Base-by-base conservation (phyloP, 2,329 filamentous ascomycete species). In the Acephala macrosclerotiorum region DNA sequence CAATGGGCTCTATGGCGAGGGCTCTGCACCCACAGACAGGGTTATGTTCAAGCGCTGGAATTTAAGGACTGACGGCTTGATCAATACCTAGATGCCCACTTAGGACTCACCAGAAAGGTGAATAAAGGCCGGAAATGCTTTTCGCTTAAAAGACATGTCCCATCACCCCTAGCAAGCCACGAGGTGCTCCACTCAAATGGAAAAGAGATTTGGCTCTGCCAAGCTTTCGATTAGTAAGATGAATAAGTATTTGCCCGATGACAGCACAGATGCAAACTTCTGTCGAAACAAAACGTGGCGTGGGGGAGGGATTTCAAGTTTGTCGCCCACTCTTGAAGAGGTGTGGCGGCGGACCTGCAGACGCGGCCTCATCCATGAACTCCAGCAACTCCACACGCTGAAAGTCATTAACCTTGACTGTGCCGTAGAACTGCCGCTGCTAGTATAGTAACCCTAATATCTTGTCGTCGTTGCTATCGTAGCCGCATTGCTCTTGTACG, bases 361-460 rank as follows among this genome's bases (percentile, higher is more conserved):
- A 49, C 45, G 45, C 45, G 45, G 45, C 45, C 45, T 49, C 45
- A 49, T 49, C 45, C 45, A 49, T 49, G 8, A 49, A 22, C 45
- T 49, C 45, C 45, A 20, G n/a, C 45, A 49, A 49, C 45, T 49
- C 45, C 45, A 49, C 45, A 49, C 20, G 9, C 12, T 42, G 12
- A 42, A 12, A 42, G 18, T n/a, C 12, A 42, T 16, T 42, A 16
- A 42, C 12, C 38, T 42, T 33, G 29, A 33, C 29, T 9, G 29
- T 33, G 29, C 29, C 29, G 29, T 33, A 33, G 29, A 33, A 33
- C 29, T 33, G 29, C 29, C 29, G 29, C 4, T 33, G 29, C 29
- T 9, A 9, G 29, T 33, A 33, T 33, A 5, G 29, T 4, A 33
- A 33, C 29, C 29, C 4, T 9, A 9, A 33, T 33, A 33, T 33